Evolutionary conservation across 495 filamentous ascomycete species (phyloP).

Genomic region (Penicillium crystallinum): DNA sequence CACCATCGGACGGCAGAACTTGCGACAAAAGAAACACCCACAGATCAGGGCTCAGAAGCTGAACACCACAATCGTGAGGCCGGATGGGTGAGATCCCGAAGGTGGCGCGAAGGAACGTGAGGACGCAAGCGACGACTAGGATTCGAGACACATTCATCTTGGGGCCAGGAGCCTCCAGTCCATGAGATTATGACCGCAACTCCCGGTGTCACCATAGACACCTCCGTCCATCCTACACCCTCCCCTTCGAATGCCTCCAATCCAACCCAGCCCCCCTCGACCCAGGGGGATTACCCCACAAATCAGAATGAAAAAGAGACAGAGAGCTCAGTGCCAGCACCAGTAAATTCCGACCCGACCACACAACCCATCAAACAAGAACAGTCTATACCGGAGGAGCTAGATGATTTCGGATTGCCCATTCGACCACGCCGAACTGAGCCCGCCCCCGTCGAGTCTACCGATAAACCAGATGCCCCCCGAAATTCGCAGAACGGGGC

Average conservation of each 20-base stretch:
- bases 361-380: conserved; percentile 2
- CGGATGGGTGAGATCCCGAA: conserved; percentile 22
- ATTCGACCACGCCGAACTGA: conserved; percentile 29
- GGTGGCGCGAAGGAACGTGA: conserved; percentile 14
- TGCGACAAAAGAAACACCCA: not conserved
- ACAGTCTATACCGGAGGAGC: conserved; percentile 18
- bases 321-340: conserved; percentile 12
- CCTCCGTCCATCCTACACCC: conserved; percentile 10
- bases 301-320: conserved; percentile 13
- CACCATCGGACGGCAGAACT: conserved; percentile 6
- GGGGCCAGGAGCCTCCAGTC: conserved; percentile 11
- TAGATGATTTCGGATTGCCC: conserved; percentile 47
- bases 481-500: conserved; percentile 20
- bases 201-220: conserved; percentile 17
- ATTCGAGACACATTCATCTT: conserved; percentile 6
- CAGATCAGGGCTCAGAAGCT: not conserved
- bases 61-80: not conserved
- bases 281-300: conserved; percentile 5
- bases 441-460: conserved; percentile 11
- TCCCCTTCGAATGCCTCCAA: conserved; percentile 10
- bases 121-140: conserved; percentile 9
- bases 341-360: not conserved
- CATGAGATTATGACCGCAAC: conserved; percentile 30
- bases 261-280: conserved; percentile 1
- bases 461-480: conserved; percentile 16